Base-by-base conservation (phyloP, 495 filamentous ascomycete genomes). In the Aspergillus funiculosus region DNA sequence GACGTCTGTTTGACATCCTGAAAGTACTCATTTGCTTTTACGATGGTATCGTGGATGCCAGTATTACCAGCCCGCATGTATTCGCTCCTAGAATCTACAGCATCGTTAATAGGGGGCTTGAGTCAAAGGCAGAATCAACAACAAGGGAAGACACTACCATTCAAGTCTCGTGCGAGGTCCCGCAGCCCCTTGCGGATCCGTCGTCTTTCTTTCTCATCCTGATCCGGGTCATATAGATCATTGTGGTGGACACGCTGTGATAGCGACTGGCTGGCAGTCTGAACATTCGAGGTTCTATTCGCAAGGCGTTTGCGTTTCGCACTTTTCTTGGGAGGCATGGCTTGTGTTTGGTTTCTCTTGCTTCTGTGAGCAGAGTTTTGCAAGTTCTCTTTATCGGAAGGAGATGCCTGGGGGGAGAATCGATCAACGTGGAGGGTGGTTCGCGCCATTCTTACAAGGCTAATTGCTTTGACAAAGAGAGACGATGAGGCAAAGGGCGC, bases 171-270 rank as follows among this genome's bases (percentile, higher is more conserved):
- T 3, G 78, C 66, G 21, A 94, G 69, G 42, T 85, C 79, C 50
- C 92, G 75, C 15, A 86, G 70, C 0, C 68, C 76, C 42, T 78
- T 80, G 20, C 88, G 80, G 17, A 95, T 59, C 27, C 72, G 59
- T 31, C 91, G 73, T 20, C 90, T 77, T 60, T 91, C 79, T n/a
- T 83, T 80, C 27, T 83, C 75, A 48, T 87, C 77, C 57, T 99
- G 92, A 53, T 95, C 82, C 0, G 92, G 92, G 50, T 99, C 88
- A 58, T 94, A 99, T 49, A 72, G 83, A 43, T 73, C 60, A 4
- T 60, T 75, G 26, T 51, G 43, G 24, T 54, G 40, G 28, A 46
- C 39, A 6, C 46, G 52, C 43, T 64, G 63, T 30, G 64, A 59
- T 5, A 46, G 48, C 19, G 50, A 64, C 42, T 64, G 56, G 29